Conservation (phyloP, 2,329 filamentous ascomycete genomes). For the Aureobasidium sp. region DNA sequence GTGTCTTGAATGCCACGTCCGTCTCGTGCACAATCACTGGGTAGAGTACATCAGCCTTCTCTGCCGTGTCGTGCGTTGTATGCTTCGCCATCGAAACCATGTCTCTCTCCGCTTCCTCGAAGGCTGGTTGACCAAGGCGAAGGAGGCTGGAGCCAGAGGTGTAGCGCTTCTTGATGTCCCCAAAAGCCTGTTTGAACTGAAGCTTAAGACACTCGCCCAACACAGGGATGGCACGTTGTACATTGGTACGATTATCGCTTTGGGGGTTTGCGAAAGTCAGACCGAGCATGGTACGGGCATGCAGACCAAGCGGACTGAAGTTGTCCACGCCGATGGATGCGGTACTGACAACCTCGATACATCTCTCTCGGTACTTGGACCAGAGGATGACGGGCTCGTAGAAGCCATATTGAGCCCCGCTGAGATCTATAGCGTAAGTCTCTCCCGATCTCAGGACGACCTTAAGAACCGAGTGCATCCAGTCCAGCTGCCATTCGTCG, state of each 20-base stretch:
- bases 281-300: neutral
- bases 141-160: too few species aligned
- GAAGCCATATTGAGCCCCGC: conserved; percentile 20
- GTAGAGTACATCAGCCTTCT: too few species aligned
- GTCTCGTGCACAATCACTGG: too few species aligned
- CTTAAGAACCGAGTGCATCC: conserved; percentile 12
- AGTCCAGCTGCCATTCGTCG: neutral
- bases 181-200: neutral
- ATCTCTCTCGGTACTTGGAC: neutral
- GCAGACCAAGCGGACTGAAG: neutral
- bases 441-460: conserved; percentile 14
- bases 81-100: too few species aligned
- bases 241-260: neutral
- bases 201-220: neutral
- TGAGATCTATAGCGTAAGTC: conserved; percentile 17
- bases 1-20: neutral
- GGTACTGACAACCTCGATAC: neutral
- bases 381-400: conserved; percentile 13
- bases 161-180: too few species aligned
- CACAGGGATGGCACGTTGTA: neutral
- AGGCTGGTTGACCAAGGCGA: too few species aligned
- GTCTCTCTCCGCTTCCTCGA: too few species aligned
- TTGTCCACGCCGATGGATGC: neutral
- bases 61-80: too few species aligned
- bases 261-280: neutral